Percentiles rank a stretch among this genome's conserved stretches.
Conservation (phyloP, 768 basidiomycete species). For the Kwoniella dendrophila region DNA sequence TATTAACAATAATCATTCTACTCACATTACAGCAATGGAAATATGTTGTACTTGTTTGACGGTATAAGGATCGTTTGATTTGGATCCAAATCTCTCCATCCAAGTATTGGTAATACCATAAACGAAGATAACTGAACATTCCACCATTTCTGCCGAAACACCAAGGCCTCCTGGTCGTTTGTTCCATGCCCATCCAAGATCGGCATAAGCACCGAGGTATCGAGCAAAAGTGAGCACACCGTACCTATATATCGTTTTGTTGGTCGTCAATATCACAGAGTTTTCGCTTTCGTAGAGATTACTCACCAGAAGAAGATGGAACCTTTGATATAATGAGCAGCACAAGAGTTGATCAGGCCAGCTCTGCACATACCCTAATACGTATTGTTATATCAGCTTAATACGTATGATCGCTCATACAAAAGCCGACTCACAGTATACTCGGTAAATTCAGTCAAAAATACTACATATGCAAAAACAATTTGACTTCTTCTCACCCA, state of each 20-base stretch:
- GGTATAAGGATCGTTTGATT: constrained; percentile 77
- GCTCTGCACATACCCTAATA: constrained; percentile 72
- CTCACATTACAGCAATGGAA: constrained; percentile 70
- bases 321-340: constrained; percentile 82
- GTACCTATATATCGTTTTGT: constrained; percentile 62
- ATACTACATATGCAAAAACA: constrained; percentile 68
- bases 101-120: constrained; percentile 92
- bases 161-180: constrained; percentile 32
- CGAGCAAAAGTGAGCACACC: constrained; percentile 87
- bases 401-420: no score
- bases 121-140: constrained; percentile 66
- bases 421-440: constrained; percentile 64
- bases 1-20: neutral
- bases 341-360: constrained; percentile 71
- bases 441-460: constrained; percentile 71
- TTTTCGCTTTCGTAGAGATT: no score
- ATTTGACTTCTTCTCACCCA: constrained; percentile 66
- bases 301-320: constrained; percentile 77
- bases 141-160: constrained; percentile 56
- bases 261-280: no score
- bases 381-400: constrained; percentile 1
- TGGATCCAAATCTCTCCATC: constrained; percentile 93
- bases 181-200: constrained; percentile 96
- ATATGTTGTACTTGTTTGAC: constrained; percentile 94
- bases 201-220: constrained; percentile 85